Evolutionary conservation across 1,284 basidiomycete genomes (phyloP), one percentile per base, ranked within the genome.

Genomic region (Amylostereum areolatum): DNA sequence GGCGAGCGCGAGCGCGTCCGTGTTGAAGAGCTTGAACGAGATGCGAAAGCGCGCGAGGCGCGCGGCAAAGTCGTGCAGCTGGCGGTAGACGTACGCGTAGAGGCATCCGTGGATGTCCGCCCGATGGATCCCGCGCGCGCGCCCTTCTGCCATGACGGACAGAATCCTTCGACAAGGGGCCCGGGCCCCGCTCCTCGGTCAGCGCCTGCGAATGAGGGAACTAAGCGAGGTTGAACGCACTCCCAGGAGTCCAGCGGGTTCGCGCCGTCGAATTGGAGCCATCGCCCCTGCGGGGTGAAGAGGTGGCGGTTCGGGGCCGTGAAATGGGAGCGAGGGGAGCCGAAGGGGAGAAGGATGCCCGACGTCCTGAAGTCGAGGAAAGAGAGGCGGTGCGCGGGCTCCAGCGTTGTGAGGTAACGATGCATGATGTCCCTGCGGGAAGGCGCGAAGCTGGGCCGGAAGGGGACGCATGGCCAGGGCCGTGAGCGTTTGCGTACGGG

Each of bases 31-130:
- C 12, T 50, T 45, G 43, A 74, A 65, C 0, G 60, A 57, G 36
- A 72, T 57, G 0, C 60, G 53, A 45, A 72, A 63, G 9, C 53
- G 55, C 5, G 60, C 59, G 36, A 74, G 53, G 10, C 67, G 66
- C 7, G 51, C 44, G 1, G 62, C 58, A 50, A 75, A 73, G 1
- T 45, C 53, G 30, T 57, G 58, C 5, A 75, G 60, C 49, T 73
- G 64, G 3, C 67, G 57, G 0, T 64, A 62, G 30, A 76, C 53
- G 52, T 64, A 67, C 49, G 75, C 73, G 54, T 72, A 75, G 5
- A 76, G 64, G 44, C 72, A 74, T 1, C 73, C 74, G 39, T 65
- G 71, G 40, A 73, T 55, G 45, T 76, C 74, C 45, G 65, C 70
- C 0, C 60, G 52, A 8, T 59, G 59, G 0, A 62, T 63, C 7